Evolutionary conservation across 2,329 filamentous ascomycete genomes (phyloP), one percentile per base, ranked within the genome.

Genomic region (Mycosphaerella sp.): DNA sequence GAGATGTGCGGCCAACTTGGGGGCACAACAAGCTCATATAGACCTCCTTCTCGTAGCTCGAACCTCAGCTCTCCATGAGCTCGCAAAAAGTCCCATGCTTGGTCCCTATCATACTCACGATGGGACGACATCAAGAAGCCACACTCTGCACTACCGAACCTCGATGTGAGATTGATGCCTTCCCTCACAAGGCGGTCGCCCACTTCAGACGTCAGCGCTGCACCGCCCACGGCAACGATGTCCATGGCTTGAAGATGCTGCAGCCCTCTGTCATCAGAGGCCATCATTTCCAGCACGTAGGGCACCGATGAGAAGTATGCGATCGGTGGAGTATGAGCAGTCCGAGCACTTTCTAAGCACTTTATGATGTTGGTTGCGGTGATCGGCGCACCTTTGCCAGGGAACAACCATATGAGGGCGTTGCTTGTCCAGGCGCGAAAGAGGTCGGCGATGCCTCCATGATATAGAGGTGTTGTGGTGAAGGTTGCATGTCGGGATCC

Each of bases 101-200:
- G 72, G 50, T 85, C 81, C 0, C 55, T 63, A 0, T 49, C 52
- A 50, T 78, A 85, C 18, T 80, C 68, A 17, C 81, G 74, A 61
- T 80, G 74, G 0, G 82, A 85, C 3, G 79, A 82, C 61, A 85
- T 71, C 12, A 85, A 63, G 53, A 85, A 85, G 0, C 82, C 81
- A 50, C 81, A 85, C 61, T 86, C 82, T 7, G 80, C 79, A 59
- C 80, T 85, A 2, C 82, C 82, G 62, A 81, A 83, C 36, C 82
- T 71, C 0, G 80, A 84, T 1, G 84, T 68, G 4, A 85, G 72
- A 7, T 77, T 79, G 1, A 85, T 73, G 0, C 71, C 73, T 5
- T 69, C 62, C 0, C 64, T 47, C 0, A 82, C 75, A 2, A 85
- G 70, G 2, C 63, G 62, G 50, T 84, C 70, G 0, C 82, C 82